Conservation (phyloP, 164 flowering plant genomes). For the Liriodendron chinense region DNA sequence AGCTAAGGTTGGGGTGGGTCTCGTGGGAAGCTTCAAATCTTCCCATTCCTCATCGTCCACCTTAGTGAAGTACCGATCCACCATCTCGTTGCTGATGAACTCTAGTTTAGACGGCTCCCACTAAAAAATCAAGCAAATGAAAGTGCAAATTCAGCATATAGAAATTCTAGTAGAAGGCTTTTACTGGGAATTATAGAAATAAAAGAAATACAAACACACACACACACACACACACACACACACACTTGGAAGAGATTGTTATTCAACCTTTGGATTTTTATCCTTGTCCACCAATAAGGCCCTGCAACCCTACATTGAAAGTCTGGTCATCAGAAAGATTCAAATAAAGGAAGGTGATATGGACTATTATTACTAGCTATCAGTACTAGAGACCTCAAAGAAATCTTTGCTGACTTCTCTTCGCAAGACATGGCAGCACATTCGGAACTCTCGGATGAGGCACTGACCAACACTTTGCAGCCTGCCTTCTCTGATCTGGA, state of each 20-base stretch:
- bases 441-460: constrained; percentile 73
- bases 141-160: background rate
- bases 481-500: constrained; percentile 88
- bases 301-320: constrained; percentile 45
- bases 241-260: too few species aligned
- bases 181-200: background rate
- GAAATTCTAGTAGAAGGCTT: too few species aligned
- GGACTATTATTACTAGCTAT: background rate
- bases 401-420: constrained; percentile 65
- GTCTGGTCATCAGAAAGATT: background rate
- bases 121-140: constrained; percentile 27
- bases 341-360: background rate
- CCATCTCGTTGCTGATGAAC: constrained; percentile 53
- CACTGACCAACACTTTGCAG: constrained; percentile 82
- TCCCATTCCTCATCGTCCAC: constrained; percentile 62
- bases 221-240: too few species aligned
- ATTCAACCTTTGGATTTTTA: constrained; percentile 27
- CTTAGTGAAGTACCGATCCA: constrained; percentile 61
- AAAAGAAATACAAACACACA: too few species aligned
- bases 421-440: constrained; percentile 66
- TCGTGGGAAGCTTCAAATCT: constrained; percentile 63
- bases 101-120: constrained; percentile 82
- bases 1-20: constrained; percentile 47
- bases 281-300: constrained; percentile 70
- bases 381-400: constrained; percentile 19